Evolutionary conservation across 331 rosid genomes (phyloP), one percentile per base, ranked within the genome.

Genomic region (Saraca asoca): DNA sequence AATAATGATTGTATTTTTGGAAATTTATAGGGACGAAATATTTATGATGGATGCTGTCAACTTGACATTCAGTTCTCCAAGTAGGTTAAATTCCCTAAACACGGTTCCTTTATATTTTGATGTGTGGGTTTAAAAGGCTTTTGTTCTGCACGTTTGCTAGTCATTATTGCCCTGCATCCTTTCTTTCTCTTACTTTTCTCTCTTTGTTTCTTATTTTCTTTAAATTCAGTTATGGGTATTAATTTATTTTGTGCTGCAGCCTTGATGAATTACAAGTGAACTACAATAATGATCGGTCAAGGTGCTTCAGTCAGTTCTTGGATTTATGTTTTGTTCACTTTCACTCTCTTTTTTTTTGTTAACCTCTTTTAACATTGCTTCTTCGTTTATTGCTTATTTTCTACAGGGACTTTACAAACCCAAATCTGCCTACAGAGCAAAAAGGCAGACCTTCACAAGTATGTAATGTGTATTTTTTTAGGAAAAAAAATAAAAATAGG

Each of bases 1-100:
- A 64, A 68, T 62, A 18, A 38, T 71, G 51, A 69, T 69, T 60
- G 45, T 58, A 51, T 29, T 58, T 73, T 33, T 62, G 39, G 59
- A 67, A 60, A 17, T 68, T 62, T 69, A 20, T 60, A 91, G 97
- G 96, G 97, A 33, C 96, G 97, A 66, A 91, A 91, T 81, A 80
- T 91, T 68, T 91, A 91, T 74, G 96, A 91, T 73, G 97, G 97
- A 56, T 91, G 97, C 81, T 91, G 97, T 76, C 97, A 91, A 68
- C 81, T 91, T 58, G 97, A 91, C 82, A 91, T 91, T 79, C 97
- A 91, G 78, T 91, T 84, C 88, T 91, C 97, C 39, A 91, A 91
- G 97, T 91, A 83, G 66, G 94, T 86, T 77, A 66, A 37, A 35
- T 42, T 45, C 73, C 61, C 9, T 66, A 24, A 54, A 24, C 2